These are phyloP conservation scores for Monosporascus sp. DNA, from an alignment of 2,329 filamentous ascomycete species.

Conservation along the genomic window DNA sequence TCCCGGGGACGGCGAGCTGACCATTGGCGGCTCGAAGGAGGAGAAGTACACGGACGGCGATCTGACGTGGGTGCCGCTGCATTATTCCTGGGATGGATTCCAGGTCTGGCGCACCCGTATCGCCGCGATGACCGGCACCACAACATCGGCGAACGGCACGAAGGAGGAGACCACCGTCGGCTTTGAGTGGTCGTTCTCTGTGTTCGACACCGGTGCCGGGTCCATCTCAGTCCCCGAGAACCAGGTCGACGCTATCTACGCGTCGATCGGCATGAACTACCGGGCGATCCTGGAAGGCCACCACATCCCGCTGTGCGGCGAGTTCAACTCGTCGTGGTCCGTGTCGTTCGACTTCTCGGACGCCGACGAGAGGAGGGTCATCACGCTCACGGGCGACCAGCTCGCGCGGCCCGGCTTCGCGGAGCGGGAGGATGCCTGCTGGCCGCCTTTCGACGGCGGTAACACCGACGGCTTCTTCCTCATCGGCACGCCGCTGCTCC, in stretches of 20 bases:
- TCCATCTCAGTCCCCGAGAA: constrained; percentile 20
- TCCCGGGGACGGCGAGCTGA: constrained; percentile 23
- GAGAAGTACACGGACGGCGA: constrained; percentile 22
- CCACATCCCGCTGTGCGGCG: constrained; percentile 28
- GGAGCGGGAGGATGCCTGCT: constrained; percentile 28
- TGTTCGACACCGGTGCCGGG: constrained; percentile 30
- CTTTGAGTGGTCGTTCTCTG: constrained; percentile 7
- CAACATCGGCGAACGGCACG: background rate
- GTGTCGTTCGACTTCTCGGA: constrained; percentile 24
- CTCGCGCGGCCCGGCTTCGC: constrained; percentile 28
- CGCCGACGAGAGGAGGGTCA: constrained; percentile 4
- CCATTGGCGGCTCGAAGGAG: constrained; percentile 29
- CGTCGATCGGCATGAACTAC: constrained; percentile 31
- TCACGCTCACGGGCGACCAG: constrained; percentile 29
- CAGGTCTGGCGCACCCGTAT: constrained; percentile 28
- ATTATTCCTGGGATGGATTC: constrained; percentile 9
- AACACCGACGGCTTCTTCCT: constrained; percentile 20
- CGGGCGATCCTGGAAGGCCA: constrained; percentile 22
- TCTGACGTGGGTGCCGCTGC: constrained; percentile 14
- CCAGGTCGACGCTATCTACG: constrained; percentile 24
- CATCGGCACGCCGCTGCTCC: constrained; percentile 24
- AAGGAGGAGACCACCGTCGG: constrained; percentile 4
- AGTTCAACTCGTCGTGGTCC: constrained; percentile 32
- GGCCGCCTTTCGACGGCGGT: constrained; percentile 28
- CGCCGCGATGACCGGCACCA: constrained; percentile 9